These are phyloP conservation scores for Phaffia australis DNA, from an alignment of 768 basidiomycete species.

Conservation along the genomic window DNA sequence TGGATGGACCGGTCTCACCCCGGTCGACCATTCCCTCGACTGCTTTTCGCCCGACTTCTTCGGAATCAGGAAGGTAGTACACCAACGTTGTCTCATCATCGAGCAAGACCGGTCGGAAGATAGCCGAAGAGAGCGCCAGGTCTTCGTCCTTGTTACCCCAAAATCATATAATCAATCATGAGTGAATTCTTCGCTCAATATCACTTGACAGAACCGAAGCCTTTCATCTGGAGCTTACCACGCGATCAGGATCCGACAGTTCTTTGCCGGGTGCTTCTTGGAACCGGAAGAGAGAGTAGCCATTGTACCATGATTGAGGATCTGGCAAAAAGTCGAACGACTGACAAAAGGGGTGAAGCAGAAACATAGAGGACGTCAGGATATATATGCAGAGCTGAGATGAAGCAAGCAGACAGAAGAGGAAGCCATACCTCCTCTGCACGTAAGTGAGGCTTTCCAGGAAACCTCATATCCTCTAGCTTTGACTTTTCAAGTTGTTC, in stretches of 20 bases:
- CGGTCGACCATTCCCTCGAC: background rate
- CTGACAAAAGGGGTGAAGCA: background rate
- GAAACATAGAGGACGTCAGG: background rate
- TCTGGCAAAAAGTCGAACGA: conserved; percentile 73
- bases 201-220: too few relatives aligned
- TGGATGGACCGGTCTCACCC: background rate
- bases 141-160: too few relatives aligned
- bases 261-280: conserved; percentile 62
- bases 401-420: background rate
- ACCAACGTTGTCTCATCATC: conserved; percentile 17
- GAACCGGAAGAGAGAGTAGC: conserved; percentile 76
- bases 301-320: conserved; percentile 75
- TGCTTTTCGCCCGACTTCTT: too few relatives aligned
- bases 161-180: too few relatives aligned
- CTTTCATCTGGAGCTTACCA: too few relatives aligned
- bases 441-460: conserved; percentile 61
- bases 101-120: conserved; percentile 15
- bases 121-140: conserved; percentile 9
- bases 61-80: conserved; percentile 17
- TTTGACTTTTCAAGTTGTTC: conserved; percentile 31
- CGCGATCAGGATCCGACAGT: too few relatives aligned
- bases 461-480: conserved; percentile 56
- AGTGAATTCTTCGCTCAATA: too few relatives aligned
- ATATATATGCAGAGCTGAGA: background rate
- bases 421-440: conserved; percentile 54